Base-by-base conservation (phyloP, 2,329 filamentous ascomycete genomes). In the Fusarium papillatum region DNA sequence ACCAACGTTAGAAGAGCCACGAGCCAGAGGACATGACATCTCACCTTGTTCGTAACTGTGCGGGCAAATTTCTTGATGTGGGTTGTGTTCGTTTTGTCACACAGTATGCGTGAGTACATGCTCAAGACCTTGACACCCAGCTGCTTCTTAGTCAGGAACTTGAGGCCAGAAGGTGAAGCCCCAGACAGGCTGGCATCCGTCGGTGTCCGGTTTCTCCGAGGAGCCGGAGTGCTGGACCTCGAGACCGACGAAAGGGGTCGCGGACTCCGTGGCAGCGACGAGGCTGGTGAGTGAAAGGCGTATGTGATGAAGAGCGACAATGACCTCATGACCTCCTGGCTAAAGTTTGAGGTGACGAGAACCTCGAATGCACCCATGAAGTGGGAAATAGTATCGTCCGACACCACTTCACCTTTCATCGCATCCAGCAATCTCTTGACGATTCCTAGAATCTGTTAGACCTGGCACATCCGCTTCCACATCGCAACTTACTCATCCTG, bases 301-400 rank as follows among this genome's bases (percentile, higher is more conserved):
- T 97, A 99, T 0, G 96, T 98, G 75, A 99, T 94, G 81, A 98
- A 98, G 26, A 98, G 89, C 3, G 97, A 95, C 53, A 99, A 86
- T 3, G 95, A 95, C 41, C 96, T 92, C 81, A 98, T 93, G 31
- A 96, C 93, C 82, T 98, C 95, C 19, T 94, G 93, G 64, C 94
- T 96, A 77, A 96, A 91, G 79, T 94, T 96, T 74, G 93, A 94
- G 74, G 93, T 93, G 36, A 98, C 90, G 7, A 99, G 89, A 16
- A 92, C 92, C 80, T 93, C 93, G 74, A 99, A 94, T 0, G 96
- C 93, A 36, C 90, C 87, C 79, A 98, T 90, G 77, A 98, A 97
- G 69, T 94, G 90, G 1, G 91, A 91, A 64, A 98, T 88, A 0
- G 95, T 92, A 36, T 95, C 92, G 66, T 91, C 87, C 0, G 91